Conservation (phyloP, 345 rosid genomes). For the Eutrema heterophyllum region DNA sequence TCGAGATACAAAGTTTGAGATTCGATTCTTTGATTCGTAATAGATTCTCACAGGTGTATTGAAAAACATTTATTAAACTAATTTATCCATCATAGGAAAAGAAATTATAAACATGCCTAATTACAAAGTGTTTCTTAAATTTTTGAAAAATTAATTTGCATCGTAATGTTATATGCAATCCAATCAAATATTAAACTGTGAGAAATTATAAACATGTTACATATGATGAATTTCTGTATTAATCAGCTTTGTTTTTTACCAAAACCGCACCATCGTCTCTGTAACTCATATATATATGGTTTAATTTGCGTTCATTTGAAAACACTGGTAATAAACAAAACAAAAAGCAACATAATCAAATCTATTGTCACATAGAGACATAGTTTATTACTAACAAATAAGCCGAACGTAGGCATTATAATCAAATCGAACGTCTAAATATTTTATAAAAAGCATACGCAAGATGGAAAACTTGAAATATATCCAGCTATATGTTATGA, state of each 20-base stretch:
- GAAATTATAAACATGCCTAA: too few species aligned
- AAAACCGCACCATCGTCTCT: not conserved
- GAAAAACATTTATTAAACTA: too few species aligned
- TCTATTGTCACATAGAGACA: not conserved
- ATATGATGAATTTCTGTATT: not conserved
- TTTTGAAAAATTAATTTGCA: not conserved
- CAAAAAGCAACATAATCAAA: not conserved
- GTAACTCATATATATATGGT: not conserved
- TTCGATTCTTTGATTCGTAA: too few species aligned
- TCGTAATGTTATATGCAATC: not conserved
- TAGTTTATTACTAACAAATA: not conserved
- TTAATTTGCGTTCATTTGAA: not conserved
- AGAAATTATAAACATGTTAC: not conserved
- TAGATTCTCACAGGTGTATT: too few species aligned
- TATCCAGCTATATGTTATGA: not conserved
- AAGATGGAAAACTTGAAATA: conserved; percentile 1
- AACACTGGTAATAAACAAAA: not conserved
- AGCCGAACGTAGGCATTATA: conserved; percentile 13
- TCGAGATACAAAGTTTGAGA: too few species aligned
- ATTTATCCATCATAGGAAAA: too few species aligned
- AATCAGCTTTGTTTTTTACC: not conserved
- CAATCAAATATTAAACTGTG: not conserved
- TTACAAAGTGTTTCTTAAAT: too few species aligned
- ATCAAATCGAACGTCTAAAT: conserved; percentile 5
- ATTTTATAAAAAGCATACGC: not conserved